Percentiles rank a stretch among this genome's conserved stretches.
phyloP scores from a whole-genome alignment of 768 basidiomycete species.

The Leccinum variicolor region DNA sequence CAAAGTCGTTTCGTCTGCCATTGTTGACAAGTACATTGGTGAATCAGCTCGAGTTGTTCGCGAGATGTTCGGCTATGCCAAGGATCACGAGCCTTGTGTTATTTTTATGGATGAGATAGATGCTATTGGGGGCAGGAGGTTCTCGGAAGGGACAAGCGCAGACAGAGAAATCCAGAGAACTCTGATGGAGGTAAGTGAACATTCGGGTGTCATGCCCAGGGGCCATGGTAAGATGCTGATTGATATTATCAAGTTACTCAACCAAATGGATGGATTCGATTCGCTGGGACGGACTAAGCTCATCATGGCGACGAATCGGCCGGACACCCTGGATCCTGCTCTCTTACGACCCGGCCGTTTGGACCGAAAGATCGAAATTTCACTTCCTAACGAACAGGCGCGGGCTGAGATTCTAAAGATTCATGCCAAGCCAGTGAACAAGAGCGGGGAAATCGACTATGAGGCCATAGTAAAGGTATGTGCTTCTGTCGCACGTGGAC shows the following conservation, averaged over 20 bases:
- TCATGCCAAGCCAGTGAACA: slow-evolving; percentile 91
- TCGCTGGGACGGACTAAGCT: slow-evolving; percentile 93
- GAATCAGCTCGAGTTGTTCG: slow-evolving; percentile 94
- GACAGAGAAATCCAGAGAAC: slow-evolving; percentile 99
- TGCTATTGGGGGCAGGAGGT: slow-evolving; percentile 89
- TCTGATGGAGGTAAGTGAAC: slow-evolving; percentile 78
- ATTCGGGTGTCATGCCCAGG: not conserved
- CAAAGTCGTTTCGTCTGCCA: slow-evolving; percentile 97
- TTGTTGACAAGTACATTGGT: slow-evolving; percentile 98
- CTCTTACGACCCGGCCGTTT: slow-evolving; percentile 93
- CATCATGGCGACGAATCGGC: slow-evolving; percentile 99
- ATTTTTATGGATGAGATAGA: slow-evolving; percentile 99
- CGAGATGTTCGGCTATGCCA: slow-evolving; percentile 99
- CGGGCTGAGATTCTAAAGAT: slow-evolving; percentile 97
- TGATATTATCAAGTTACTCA: slow-evolving; percentile 64
- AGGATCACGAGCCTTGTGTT: slow-evolving; percentile 96
- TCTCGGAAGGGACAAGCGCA: slow-evolving; percentile 95
- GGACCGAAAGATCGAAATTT: slow-evolving; percentile 97
- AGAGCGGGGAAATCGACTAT: slow-evolving; percentile 93
- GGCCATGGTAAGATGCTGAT: not conserved
- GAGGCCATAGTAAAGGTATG: slow-evolving; percentile 94
- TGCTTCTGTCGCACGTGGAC: not conserved
- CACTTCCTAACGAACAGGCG: slow-evolving; percentile 95
- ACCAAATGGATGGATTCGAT: slow-evolving; percentile 99
- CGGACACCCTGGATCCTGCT: slow-evolving; percentile 96